Conservation (phyloP, 305 asterid genomes). For the Fraxinus albicans region DNA sequence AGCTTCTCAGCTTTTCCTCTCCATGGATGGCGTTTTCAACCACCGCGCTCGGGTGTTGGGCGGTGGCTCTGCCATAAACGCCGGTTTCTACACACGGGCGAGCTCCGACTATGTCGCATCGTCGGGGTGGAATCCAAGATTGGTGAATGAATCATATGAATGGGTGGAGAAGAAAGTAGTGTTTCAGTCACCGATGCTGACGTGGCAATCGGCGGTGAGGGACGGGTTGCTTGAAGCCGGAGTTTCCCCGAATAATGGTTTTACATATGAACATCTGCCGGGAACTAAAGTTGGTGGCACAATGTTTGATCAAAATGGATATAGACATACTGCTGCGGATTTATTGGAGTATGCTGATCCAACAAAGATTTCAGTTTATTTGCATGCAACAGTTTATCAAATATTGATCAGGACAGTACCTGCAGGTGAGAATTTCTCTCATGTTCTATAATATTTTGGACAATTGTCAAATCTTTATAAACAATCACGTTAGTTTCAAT, state of each 20-base stretch:
- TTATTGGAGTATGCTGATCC: conserved; percentile 66
- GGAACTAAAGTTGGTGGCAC: conserved; percentile 79
- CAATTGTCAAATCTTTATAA: neutral
- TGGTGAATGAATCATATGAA: conserved; percentile 53
- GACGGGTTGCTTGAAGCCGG: conserved; percentile 61
- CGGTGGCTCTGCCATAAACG: conserved; percentile 73
- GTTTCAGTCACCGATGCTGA: conserved; percentile 43
- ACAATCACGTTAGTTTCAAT: neutral
- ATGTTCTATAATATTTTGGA: neutral
- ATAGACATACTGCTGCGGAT: conserved; percentile 76
- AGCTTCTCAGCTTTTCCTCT: conserved; percentile 59
- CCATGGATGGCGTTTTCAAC: conserved; percentile 81
- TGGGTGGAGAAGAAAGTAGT: conserved; percentile 74
- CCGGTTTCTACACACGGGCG: conserved; percentile 68
- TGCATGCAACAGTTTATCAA: conserved; percentile 54
- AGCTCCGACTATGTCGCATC: conserved; percentile 28
- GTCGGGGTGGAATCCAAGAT: conserved; percentile 55
- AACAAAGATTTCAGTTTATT: conserved; percentile 33
- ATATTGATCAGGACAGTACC: conserved; percentile 36
- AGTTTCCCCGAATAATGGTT: conserved; percentile 47
- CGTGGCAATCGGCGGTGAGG: conserved; percentile 69
- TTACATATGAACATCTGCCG: conserved; percentile 51
- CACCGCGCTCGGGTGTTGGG: conserved; percentile 73
- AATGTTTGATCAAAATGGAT: conserved; percentile 55
- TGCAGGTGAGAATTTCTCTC: conserved; percentile 20